Evolutionary conservation across 2,329 filamentous ascomycete genomes (phyloP), one percentile per base, ranked within the genome.

Genomic region (Pseudocercospora fijiensis): DNA sequence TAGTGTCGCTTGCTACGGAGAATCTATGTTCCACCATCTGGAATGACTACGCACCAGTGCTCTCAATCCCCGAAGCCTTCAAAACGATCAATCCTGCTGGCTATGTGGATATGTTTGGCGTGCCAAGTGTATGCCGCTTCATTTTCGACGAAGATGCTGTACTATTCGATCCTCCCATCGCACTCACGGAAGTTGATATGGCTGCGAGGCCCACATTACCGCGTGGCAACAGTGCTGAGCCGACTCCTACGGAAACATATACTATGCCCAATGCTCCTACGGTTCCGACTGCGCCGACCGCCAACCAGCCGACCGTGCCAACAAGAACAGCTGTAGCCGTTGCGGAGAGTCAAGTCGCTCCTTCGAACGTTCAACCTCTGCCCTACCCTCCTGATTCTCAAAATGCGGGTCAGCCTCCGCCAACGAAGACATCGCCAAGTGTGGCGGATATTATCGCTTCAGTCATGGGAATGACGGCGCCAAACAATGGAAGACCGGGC

Each of bases 21-120:
- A 70, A 70, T n/a, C 55, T 65, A 3, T 71, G 70, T 57, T 69
- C 68, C 8, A 71, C 70, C 5, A 70, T 71, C 43, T 71, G 64
- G 64, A 61, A 71, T 33, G 66, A 71, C 57, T 71, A 68, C 20
- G 52, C 52, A 9, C 70, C 70, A 2, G 65, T 62, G 2, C 57
- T 71, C 5, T 61, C 63, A 10, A 65, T 71, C 4, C 70, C 69
- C 6, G 24, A 64, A 11, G 68, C 62, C 2, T 68, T 69, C 57
- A 62, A 58, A 26, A 65, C 63, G 3, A 61, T 70, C 52, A 26
- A 52, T 2, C 62, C 62, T 10, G 57, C 62, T 18, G 62, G 62
- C 16, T 49, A 7, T 18, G 41, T 49, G 4, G 41, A 45, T 22
- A 7, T 24, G 2, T 57, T 60, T 18, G 51, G 51, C 9, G 26